phyloP scores from a whole-genome alignment of 371 early-diverging fungal species.

The Syncephalastrum sp. region DNA sequence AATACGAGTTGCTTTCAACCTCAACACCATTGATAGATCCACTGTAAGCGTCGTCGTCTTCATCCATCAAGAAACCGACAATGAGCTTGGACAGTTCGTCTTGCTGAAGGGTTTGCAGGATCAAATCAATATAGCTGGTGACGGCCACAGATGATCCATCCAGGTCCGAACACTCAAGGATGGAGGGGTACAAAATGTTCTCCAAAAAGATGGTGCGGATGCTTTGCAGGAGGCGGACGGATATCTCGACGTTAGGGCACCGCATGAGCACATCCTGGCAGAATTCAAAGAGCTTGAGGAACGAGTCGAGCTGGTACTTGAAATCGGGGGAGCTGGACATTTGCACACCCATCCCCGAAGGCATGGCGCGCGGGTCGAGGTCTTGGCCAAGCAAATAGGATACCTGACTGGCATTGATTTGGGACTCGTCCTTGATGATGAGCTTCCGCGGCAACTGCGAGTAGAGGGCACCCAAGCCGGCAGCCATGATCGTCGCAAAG shows the following conservation, averaged over 20 bases:
- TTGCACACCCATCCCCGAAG: slow-evolving; percentile 23
- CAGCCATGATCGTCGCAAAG: slow-evolving; percentile 71
- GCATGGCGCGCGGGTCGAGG: slow-evolving; percentile 16
- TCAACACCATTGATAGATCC: background rate
- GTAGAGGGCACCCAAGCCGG: slow-evolving; percentile 83
- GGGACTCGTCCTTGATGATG: slow-evolving; percentile 38
- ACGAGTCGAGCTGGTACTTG: slow-evolving; percentile 66
- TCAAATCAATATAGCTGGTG: slow-evolving; percentile 77
- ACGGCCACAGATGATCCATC: slow-evolving; percentile 86
- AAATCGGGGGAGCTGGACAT: slow-evolving; percentile 58
- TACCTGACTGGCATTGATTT: slow-evolving; percentile 21
- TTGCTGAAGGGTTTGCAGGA: slow-evolving; percentile 68
- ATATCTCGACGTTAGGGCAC: slow-evolving; percentile 67
- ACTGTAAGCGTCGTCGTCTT: slow-evolving; percentile 34
- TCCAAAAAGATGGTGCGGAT: slow-evolving; percentile 74
- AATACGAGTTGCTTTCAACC: slow-evolving; percentile 37
- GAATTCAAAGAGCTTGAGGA: slow-evolving; percentile 72
- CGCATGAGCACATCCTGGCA: slow-evolving; percentile 75
- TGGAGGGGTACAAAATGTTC: slow-evolving; percentile 76
- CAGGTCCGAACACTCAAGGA: slow-evolving; percentile 79
- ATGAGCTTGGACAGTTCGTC: slow-evolving; percentile 67
- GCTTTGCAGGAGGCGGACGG: slow-evolving; percentile 53
- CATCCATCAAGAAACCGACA: slow-evolving; percentile 66
- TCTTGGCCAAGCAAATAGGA: slow-evolving; percentile 41
- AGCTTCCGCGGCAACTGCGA: slow-evolving; percentile 82